Evolutionary conservation across 306 rosid genomes (phyloP).

Genomic region (Senna tora): DNA sequence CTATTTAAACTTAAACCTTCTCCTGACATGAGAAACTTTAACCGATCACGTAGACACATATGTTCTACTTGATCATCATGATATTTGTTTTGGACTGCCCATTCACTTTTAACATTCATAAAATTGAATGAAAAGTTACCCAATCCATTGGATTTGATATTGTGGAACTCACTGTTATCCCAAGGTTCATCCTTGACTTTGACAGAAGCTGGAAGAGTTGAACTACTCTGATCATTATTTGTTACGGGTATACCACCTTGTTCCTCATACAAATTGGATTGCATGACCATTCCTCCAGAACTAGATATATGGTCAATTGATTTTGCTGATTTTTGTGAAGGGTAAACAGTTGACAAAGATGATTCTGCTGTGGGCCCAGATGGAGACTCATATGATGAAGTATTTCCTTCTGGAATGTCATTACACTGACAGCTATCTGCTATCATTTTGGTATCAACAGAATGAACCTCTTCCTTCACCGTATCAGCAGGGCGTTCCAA

Average conservation of each 20-base stretch:
- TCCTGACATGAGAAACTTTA: conserved; percentile 50
- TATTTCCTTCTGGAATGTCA: conserved; percentile 41
- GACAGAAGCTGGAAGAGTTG: conserved; percentile 43
- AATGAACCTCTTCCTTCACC: conserved; percentile 37
- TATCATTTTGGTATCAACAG: conserved; percentile 32
- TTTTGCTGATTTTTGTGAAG: conserved; percentile 22
- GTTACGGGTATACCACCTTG: conserved; percentile 39
- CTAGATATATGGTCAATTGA: conserved; percentile 32
- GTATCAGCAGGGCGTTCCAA: conserved; percentile 39
- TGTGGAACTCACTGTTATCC: conserved; percentile 44
- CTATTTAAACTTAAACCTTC: conserved; percentile 41
- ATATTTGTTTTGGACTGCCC: conserved; percentile 35
- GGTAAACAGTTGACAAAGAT: conserved; percentile 26
- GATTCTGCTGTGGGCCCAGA: conserved; percentile 30
- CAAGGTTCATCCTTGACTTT: conserved; percentile 73
- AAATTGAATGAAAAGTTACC: conserved; percentile 41
- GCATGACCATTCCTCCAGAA: conserved; percentile 37
- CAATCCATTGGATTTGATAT: conserved; percentile 37
- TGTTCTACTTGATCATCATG: conserved; percentile 56
- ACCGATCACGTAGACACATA: conserved; percentile 61
- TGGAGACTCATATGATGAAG: conserved; percentile 39
- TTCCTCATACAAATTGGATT: conserved; percentile 48
- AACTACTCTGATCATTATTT: conserved; percentile 40
- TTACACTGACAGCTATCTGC: conserved; percentile 34
- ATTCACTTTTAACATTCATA: conserved; percentile 57